Evolutionary conservation across 2,329 filamentous ascomycete genomes (phyloP), one percentile per base, ranked within the genome.

Genomic region (Alternaria ventricosa): DNA sequence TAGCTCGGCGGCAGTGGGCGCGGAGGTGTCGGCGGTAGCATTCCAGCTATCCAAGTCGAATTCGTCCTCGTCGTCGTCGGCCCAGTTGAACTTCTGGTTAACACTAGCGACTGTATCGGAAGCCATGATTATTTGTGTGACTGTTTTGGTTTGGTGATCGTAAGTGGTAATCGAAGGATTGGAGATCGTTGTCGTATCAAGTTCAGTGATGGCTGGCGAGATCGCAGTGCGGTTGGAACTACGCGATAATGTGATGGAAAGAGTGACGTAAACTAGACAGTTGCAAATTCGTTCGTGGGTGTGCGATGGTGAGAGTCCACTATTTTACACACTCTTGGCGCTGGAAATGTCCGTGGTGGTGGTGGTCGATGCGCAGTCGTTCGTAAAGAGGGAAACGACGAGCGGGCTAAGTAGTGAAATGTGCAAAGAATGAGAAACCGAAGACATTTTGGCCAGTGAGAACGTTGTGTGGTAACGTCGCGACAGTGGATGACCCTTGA

Each of bases 11-110:
- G 47, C n/a, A 8, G 45, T 59, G 1, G 67, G 65, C 10, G 64
- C 59, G 8, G 66, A 68, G 18, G 57, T 63, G 44, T 71, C 69
- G 43, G 55, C 56, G n/a, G 60, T 65, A 27, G 66, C 63, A 51
- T 63, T 64, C 62, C 66, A 71, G 20, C 54, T 25, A 8, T 63
- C 57, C 10, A 65, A 30, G 9, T 68, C 58, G 43, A 72, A 74
- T 25, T 71, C 63, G 30, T 74, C 71, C 1, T 72, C 65, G 5
- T 73, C 72, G n/a, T 75, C 69, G 23, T 75, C 69, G 15, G 70
- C 63, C 72, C 72, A 75, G 22, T 65, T 65, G 57, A 59, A 63
- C 20, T 30, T 55, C 51, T 61, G 28, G 41, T 44, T 60, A 30
- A 33, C n/a, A 23, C 47, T 56, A 63, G 30, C 11, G 15, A 28